Base-by-base conservation (phyloP, 2,329 filamentous ascomycete genomes). In the Xylaria sp. region DNA sequence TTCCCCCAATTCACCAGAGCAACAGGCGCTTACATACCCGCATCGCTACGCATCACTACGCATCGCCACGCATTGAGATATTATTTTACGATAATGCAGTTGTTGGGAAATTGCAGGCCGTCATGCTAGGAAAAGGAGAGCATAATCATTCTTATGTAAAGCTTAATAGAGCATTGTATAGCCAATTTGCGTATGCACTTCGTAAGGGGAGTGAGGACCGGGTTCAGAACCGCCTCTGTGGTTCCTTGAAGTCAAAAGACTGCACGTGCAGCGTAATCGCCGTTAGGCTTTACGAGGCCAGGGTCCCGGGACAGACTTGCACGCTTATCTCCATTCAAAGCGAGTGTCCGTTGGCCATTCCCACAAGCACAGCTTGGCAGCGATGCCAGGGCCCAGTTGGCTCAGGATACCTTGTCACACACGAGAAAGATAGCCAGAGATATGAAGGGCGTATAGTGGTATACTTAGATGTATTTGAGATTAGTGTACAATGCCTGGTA, bases 71-170 rank as follows among this genome's bases (percentile, higher is more conserved):
- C 66, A 68, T 65, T 46, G 26, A 31, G 13, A 33, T 65, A 58
- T 58, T 40, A 58, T 53, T 62, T 58, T 54, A 49, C 20, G 48
- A 49, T 40, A 44, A 62, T 54, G 33, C 36, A 20, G 54, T 59
- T 42, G 40, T 42, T 63, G 42, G 66, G 61, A 54, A 57, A 60
- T 60, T 48, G 38, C 49, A 31, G 54, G 46, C 28, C 60, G 20
- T 56, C n/a, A 65, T 68, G 49, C 48, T 31, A 33, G 48, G 42
- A 58, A 65, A 51, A 57, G 62, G 62, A 57, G 60, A 58, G 44
- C 28, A 54, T 59, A n/a, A 48, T 51, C 28, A 36, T 40, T 36
- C n/a, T 49, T 46, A 42, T 31, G 48, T 56, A 40, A n/a, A 26
- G 7, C 60, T 49, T 60, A 64, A 46, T 23, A 26, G 49, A 44